A percentile compares a stretch with the other conserved stretches of the same genome.
These are phyloP conservation scores for Misopates orontium DNA, from an alignment of 257 asterid species.

Conservation along the genomic window DNA sequence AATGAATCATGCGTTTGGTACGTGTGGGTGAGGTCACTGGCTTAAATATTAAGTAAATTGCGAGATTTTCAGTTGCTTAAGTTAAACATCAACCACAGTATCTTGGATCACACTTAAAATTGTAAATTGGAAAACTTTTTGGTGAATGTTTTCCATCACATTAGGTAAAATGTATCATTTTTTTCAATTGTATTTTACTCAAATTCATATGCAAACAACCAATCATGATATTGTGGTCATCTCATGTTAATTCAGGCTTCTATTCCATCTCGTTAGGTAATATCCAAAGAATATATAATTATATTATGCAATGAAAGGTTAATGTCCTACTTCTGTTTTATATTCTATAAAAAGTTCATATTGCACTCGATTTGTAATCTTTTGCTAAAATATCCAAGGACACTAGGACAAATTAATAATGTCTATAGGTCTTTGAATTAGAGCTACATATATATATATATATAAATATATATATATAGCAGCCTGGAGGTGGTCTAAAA, in stretches of 20 bases:
- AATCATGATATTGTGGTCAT: conserved; percentile 35
- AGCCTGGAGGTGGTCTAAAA: no score
- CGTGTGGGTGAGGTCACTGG: conserved; percentile 34
- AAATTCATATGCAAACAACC: conserved; percentile 33
- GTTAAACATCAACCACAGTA: conserved; percentile 49
- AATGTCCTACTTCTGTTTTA: no score
- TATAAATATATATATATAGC: no score
- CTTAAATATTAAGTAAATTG: conserved; percentile 60
- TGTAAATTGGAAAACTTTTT: conserved; percentile 42
- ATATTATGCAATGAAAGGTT: conserved; percentile 23
- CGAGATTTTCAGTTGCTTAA: conserved; percentile 30
- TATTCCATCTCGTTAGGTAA: conserved; percentile 13
- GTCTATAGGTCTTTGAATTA: no score
- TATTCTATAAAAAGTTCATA: background rate
- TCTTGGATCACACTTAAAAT: conserved; percentile 37
- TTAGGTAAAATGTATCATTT: conserved; percentile 80
- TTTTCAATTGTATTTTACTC: conserved; percentile 40
- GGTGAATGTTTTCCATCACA: conserved; percentile 58
- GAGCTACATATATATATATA: no score
- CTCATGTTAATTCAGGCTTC: conserved; percentile 20
- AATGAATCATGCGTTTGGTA: conserved; percentile 47
- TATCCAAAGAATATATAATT: conserved; percentile 24
- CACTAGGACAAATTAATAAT: no score
- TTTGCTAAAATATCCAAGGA: no score
- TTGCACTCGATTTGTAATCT: background rate